Conservation (phyloP, 805 yeast species). For the Kuraishia hungarica region DNA sequence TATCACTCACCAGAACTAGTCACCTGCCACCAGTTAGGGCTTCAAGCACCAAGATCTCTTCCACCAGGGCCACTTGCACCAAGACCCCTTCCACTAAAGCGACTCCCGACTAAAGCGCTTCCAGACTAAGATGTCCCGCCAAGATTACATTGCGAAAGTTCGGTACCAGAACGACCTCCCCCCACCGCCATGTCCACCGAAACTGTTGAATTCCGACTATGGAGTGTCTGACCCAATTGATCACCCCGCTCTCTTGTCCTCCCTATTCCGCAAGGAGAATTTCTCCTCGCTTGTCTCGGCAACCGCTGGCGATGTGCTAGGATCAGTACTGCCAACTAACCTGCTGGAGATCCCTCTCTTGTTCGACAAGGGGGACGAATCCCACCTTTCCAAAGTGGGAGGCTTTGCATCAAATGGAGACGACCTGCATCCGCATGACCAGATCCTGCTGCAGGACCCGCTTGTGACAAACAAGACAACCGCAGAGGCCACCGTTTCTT, state of each 20-base stretch:
- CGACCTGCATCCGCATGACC: conserved; percentile 66
- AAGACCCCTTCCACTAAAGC: too few species aligned
- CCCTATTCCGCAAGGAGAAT: conserved; percentile 68
- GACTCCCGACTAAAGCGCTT: too few species aligned
- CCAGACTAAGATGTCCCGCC: conserved; percentile 22
- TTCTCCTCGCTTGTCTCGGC: conserved; percentile 52
- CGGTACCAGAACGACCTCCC: conserved; percentile 85
- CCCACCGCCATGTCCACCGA: conserved; percentile 90
- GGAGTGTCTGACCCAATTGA: conserved; percentile 36
- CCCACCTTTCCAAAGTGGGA: conserved; percentile 23
- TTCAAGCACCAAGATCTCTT: too few species aligned
- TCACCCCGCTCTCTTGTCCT: conserved; percentile 51
- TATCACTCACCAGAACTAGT: too few species aligned
- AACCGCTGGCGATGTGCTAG: conserved; percentile 42
- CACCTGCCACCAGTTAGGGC: too few species aligned
- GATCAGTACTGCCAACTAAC: conserved; percentile 51
- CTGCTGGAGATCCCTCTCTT: conserved; percentile 57
- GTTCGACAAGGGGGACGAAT: conserved; percentile 50
- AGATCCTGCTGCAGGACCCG: conserved; percentile 73
- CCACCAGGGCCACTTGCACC: too few species aligned
- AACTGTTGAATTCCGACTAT: conserved; percentile 49
- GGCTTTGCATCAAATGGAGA: conserved; percentile 16
- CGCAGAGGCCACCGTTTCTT: conserved; percentile 29
- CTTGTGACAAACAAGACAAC: conserved; percentile 36
- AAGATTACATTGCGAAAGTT: conserved; percentile 73